Evolutionary conservation across 2,329 filamentous ascomycete species (phyloP), one percentile per base, ranked within the genome.

Genomic region (Paecilomyces dactylethromorphus): DNA sequence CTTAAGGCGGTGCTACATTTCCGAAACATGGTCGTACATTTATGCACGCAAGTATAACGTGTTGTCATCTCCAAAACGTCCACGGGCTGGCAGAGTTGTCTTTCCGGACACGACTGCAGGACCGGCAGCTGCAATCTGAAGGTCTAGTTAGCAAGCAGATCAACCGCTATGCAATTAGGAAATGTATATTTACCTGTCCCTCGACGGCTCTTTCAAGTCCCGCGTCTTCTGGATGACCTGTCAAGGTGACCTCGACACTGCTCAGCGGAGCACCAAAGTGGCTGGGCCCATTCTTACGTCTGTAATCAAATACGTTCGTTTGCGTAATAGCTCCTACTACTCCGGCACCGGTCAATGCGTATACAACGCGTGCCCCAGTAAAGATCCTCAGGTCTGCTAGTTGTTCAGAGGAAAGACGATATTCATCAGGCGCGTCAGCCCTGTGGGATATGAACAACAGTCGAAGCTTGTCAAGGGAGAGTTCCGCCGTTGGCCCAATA

Each of bases 281-380:
- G 59, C 75, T 79, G 53, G 78, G 76, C 52, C 74, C 75, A 12
- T 64, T 62, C 18, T 74, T 72, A 35, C 75, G 75, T 54, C 93
- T 81, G 73, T 97, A 97, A 71, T 97, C 93, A 69, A 90, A 95
- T 45, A 92, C 82, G 61, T 90, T 87, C 7, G 90, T 96, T 76
- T 97, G 93, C 1, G 88, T 81, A n/a, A 96, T 84, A 0, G 92
- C 88, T 39, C 94, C 94, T 1, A 92, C 93, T n/a, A 97, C 90
- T 61, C 85, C 84, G 24, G 91, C 80, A 0, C 89, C 87, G 18
- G 91, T 89, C 57, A 99, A 81, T 2, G 92, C 92, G 73, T 97
- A 96, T 55, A 95, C 81, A 58, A 97, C 81, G 56, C 91, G 85
- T 1, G 91, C 88, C 29, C 88, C 85, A 1, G 89, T 90, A 73